Evolutionary conservation across 75 land plant genomes (phyloP).

Genomic region (Cunninghamia lanceolata): DNA sequence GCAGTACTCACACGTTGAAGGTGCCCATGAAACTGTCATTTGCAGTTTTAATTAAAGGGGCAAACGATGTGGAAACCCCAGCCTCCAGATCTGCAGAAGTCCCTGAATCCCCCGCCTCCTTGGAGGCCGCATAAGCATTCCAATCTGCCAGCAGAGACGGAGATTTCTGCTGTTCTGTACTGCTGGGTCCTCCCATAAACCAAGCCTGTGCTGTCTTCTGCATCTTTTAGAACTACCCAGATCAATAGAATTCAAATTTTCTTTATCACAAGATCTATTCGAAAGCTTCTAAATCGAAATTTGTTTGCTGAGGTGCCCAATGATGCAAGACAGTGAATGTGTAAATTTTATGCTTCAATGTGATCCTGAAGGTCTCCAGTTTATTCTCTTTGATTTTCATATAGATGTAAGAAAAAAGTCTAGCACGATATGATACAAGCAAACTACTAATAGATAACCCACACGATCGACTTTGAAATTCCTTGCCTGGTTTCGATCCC

Average conservation of each 20-base stretch:
- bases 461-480: not conserved
- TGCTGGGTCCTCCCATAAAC: conserved; percentile 50
- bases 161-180: conserved; percentile 17
- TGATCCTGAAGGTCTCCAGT: not conserved
- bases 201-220: conserved; percentile 59
- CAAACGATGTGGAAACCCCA: conserved; percentile 52
- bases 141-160: conserved; percentile 85
- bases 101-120: conserved; percentile 27
- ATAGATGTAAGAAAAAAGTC: not conserved
- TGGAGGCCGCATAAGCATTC: conserved; percentile 82
- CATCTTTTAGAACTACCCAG: not conserved
- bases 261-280: not conserved
- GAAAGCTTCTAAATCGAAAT: not conserved
- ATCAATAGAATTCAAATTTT: not conserved
- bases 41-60: conserved; percentile 53
- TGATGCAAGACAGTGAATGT: not conserved
- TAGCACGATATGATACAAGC: not conserved
- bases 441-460: not conserved
- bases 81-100: conserved; percentile 76
- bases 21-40: conserved; percentile 72
- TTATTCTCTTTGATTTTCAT: not conserved
- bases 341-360: not conserved
- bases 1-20: conserved; percentile 61
- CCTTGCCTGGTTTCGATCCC: not conserved
- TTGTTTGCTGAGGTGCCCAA: not conserved